A percentile compares a stretch with the other conserved stretches of the same genome.
phyloP scores from a whole-genome alignment of 2,329 filamentous ascomycete species.

The Trichoderma citrinoviride region DNA sequence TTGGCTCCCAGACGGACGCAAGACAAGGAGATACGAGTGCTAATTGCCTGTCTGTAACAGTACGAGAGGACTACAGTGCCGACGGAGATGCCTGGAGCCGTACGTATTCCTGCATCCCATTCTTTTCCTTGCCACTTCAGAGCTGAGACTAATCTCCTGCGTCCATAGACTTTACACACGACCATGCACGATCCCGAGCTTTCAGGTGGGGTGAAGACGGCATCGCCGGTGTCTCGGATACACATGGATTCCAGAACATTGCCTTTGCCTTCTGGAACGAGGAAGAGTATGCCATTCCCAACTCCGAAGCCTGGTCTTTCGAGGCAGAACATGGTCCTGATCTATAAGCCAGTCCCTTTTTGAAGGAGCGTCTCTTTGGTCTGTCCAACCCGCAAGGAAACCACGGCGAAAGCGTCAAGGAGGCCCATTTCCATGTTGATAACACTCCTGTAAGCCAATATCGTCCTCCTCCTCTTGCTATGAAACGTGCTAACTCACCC shows the following conservation, averaged over 20 bases:
- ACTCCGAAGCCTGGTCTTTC: not conserved
- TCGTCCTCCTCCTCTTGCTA: not conserved
- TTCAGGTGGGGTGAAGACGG: slow-evolving; percentile 97
- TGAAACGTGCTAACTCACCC: not conserved
- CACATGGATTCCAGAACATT: slow-evolving; percentile 87
- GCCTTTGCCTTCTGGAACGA: slow-evolving; percentile 98
- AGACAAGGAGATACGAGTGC: slow-evolving; percentile 18
- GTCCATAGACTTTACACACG: slow-evolving; percentile 79
- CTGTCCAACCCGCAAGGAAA: slow-evolving; percentile 96
- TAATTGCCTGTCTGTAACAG: slow-evolving; percentile 37
- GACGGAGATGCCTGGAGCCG: slow-evolving; percentile 95
- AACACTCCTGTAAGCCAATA: slow-evolving; percentile 68
- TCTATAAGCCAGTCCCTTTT: slow-evolving; percentile 63
- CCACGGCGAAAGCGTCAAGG: slow-evolving; percentile 95
- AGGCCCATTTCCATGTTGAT: slow-evolving; percentile 93
- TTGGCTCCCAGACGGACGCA: too few relatives aligned
- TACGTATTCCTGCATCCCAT: slow-evolving; percentile 47
- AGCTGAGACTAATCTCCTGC: not conserved
- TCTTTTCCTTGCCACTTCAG: not conserved
- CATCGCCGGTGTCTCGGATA: slow-evolving; percentile 90
- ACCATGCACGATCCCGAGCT: slow-evolving; percentile 81
- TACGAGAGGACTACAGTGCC: slow-evolving; percentile 86
- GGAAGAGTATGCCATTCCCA: slow-evolving; percentile 64
- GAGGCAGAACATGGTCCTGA: slow-evolving; percentile 39
- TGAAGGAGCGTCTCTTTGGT: slow-evolving; percentile 94